Conservation (phyloP, 495 filamentous ascomycete species). For the Xylaria bambusicola region DNA sequence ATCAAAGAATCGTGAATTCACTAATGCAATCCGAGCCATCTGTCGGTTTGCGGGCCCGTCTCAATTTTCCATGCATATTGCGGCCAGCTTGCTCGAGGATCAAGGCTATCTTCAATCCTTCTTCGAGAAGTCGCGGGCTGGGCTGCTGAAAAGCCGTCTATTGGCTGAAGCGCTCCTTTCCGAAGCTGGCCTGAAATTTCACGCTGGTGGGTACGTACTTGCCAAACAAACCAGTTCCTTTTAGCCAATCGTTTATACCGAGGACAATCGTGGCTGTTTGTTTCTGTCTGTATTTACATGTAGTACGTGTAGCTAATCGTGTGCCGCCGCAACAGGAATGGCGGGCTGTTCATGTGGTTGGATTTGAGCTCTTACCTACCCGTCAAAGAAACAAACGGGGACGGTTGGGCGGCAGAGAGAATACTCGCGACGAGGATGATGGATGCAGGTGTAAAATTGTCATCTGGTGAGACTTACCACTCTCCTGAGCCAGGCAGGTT, state of each 20-base stretch:
- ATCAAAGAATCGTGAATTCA: conserved; percentile 49
- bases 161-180: conserved; percentile 40
- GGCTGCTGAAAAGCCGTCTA: conserved; percentile 40
- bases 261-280: background rate
- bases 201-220: conserved; percentile 21
- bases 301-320: background rate
- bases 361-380: conserved; percentile 45
- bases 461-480: conserved; percentile 43
- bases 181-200: conserved; percentile 44
- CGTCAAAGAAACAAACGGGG: conserved; percentile 21
- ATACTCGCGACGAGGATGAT: background rate
- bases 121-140: conserved; percentile 41
- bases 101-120: conserved; percentile 48
- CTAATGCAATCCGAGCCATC: conserved; percentile 39
- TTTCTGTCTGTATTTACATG: too few species aligned
- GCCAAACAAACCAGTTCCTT: background rate
- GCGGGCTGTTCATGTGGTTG: conserved; percentile 63
- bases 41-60: conserved; percentile 51
- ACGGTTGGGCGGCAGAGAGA: conserved; percentile 23
- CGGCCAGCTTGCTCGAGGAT: conserved; percentile 50
- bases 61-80: conserved; percentile 46
- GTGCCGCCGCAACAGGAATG: conserved; percentile 40
- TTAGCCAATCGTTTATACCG: background rate
- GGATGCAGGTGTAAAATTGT: conserved; percentile 22
- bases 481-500: conserved; percentile 55